Conservation (phyloP, 148 eudicot genomes). For the Fallopia convolvulus region DNA sequence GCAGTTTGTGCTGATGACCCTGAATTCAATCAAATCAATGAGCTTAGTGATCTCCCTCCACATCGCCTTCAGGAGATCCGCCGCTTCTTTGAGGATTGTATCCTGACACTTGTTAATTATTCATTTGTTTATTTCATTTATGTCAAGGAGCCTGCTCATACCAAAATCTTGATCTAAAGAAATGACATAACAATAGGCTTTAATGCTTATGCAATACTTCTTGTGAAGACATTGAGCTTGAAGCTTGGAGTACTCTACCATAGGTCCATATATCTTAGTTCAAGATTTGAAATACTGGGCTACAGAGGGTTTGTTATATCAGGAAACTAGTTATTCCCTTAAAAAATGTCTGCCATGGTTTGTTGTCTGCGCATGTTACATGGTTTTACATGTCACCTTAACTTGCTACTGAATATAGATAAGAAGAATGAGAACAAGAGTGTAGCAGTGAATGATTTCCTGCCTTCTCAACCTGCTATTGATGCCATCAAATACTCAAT, state of each 20-base stretch:
- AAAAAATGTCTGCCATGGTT: too few relatives aligned
- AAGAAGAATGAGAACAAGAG: constrained; percentile 95
- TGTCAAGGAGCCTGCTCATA: constrained; percentile 1
- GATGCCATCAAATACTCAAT: constrained; percentile 78
- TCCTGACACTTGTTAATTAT: constrained; percentile 26
- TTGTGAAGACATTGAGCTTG: not conserved
- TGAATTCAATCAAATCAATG: constrained; percentile 64
- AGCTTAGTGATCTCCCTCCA: constrained; percentile 74
- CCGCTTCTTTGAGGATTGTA: constrained; percentile 92
- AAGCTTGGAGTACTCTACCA: not conserved
- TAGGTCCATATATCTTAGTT: not conserved
- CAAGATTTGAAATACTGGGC: not conserved
- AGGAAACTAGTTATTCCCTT: not conserved
- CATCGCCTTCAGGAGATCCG: constrained; percentile 93
- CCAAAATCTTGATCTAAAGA: not conserved
- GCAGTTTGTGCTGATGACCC: constrained; percentile 97
- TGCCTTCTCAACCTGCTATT: constrained; percentile 75
- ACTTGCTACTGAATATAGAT: constrained; percentile 36
- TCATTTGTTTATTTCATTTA: constrained; percentile 1
- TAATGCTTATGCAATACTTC: not conserved
- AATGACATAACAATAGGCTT: not conserved
- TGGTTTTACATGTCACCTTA: constrained; percentile 2
- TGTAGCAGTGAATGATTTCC: constrained; percentile 73
- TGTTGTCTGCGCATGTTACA: too few relatives aligned
- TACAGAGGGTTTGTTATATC: not conserved